phyloP scores from a whole-genome alignment of 2,329 filamentous ascomycete species.

The Sporothrix schenckii region DNA sequence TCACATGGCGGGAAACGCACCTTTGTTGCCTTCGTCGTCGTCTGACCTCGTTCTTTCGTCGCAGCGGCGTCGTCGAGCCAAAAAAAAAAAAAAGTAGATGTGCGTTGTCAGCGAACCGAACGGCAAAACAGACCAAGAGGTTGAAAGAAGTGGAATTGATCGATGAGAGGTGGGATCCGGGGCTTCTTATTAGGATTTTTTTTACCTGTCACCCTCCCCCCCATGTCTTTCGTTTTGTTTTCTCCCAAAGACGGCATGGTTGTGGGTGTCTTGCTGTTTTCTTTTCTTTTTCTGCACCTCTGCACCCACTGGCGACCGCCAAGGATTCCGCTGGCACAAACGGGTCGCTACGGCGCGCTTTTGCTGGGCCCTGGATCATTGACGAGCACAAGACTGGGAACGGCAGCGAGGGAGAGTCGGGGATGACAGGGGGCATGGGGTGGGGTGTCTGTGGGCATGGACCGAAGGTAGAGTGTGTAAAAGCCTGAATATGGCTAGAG shows the following conservation, averaged over 20 bases:
- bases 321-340: constrained; percentile 22
- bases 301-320: background rate
- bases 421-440: constrained; percentile 9
- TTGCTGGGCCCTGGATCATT: constrained; percentile 21
- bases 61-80: background rate
- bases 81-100: background rate
- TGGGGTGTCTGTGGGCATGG: constrained; percentile 8
- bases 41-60: background rate
- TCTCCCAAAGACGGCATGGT: background rate
- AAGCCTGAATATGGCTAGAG: background rate
- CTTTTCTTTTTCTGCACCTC: background rate
- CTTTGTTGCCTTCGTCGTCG: background rate
- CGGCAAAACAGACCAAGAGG: constrained; percentile 18
- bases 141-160: constrained; percentile 19
- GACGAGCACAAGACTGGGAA: constrained; percentile 22
- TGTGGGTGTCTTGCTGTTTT: background rate
- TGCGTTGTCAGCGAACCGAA: constrained; percentile 3
- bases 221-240: background rate
- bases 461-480: constrained; percentile 5
- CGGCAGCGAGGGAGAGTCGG: constrained; percentile 18
- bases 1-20: background rate
- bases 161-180: constrained; percentile 25
- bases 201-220: background rate
- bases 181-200: constrained; percentile 29
- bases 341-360: constrained; percentile 19